Evolutionary conservation across 2,329 filamentous ascomycete genomes (phyloP).

Genomic region (Gremmenia infestans): DNA sequence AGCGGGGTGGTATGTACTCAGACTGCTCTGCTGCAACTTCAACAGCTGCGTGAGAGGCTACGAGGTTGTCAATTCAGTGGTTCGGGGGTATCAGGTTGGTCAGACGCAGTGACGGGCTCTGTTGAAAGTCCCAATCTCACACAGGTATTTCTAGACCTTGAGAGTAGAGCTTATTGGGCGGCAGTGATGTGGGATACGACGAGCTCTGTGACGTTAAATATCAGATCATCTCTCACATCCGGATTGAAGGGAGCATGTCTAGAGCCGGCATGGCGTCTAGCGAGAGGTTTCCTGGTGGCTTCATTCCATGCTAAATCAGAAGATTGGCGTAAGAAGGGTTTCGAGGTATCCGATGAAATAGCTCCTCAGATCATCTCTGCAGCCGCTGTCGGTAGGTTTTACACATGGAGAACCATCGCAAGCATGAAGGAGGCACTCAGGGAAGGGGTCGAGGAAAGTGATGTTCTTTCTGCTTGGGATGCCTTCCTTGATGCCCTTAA

Average conservation of each 20-base stretch:
- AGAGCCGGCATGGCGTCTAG: background rate
- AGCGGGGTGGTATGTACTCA: background rate
- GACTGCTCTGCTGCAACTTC: background rate
- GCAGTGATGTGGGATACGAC: background rate
- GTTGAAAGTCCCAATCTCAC: background rate
- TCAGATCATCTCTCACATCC: background rate
- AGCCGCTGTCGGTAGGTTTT: constrained; percentile 26
- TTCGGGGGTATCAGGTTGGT: background rate
- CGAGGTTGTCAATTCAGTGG: background rate
- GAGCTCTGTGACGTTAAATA: background rate
- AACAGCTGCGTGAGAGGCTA: background rate
- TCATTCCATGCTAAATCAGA: background rate
- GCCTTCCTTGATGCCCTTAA: constrained; percentile 26
- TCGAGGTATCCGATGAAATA: constrained; percentile 25
- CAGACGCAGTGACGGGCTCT: background rate
- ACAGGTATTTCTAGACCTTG: background rate
- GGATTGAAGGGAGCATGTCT: background rate
- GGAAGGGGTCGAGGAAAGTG: constrained; percentile 30
- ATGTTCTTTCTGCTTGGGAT: constrained; percentile 25
- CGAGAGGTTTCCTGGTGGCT: background rate
- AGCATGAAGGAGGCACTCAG: constrained; percentile 31
- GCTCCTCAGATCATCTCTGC: constrained; percentile 30
- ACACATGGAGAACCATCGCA: constrained; percentile 30
- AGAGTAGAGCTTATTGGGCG: background rate
- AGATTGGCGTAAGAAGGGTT: background rate